These are phyloP conservation scores for Saturnispora diversa DNA, from an alignment of 805 yeast species.

Conservation along the genomic window DNA sequence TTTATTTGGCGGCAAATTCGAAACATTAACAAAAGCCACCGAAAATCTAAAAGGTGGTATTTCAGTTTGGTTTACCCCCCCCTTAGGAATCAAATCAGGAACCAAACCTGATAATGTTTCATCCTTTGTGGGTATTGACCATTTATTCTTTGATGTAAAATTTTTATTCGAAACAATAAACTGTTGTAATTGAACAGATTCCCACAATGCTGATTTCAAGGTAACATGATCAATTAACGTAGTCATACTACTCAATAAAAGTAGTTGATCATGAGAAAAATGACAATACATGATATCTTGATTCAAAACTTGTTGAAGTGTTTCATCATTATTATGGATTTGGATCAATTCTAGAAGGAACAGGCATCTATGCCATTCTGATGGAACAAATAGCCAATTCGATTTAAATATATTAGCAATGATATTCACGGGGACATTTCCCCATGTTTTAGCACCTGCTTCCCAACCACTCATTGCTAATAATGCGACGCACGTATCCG, in stretches of 20 bases:
- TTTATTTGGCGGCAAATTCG: conserved; percentile 36
- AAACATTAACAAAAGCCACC: conserved; percentile 42
- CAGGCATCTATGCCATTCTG: conserved; percentile 48
- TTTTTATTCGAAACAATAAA: background rate
- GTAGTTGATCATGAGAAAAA: conserved; percentile 37
- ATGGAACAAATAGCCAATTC: conserved; percentile 46
- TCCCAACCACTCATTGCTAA: conserved; percentile 45
- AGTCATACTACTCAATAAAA: conserved; percentile 29
- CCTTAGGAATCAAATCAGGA: conserved; percentile 25
- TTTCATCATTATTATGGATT: conserved; percentile 12
- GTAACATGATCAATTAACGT: conserved; percentile 34
- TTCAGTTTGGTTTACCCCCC: conserved; percentile 29
- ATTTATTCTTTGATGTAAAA: conserved; percentile 16
- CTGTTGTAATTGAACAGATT: conserved; percentile 35
- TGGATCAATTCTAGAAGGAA: conserved; percentile 22
- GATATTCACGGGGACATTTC: conserved; percentile 35
- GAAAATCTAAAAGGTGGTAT: conserved; percentile 50
- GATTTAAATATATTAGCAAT: conserved; percentile 39
- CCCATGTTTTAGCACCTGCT: conserved; percentile 39
- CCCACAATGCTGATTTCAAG: conserved; percentile 44
- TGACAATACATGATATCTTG: conserved; percentile 40
- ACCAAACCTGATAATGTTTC: conserved; percentile 42
- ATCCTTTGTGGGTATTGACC: conserved; percentile 40
- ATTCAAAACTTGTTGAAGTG: conserved; percentile 32
- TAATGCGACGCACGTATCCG: conserved; percentile 9